Conservation (phyloP, 441 rosid genomes). For the Gossypium schwendimanii region DNA sequence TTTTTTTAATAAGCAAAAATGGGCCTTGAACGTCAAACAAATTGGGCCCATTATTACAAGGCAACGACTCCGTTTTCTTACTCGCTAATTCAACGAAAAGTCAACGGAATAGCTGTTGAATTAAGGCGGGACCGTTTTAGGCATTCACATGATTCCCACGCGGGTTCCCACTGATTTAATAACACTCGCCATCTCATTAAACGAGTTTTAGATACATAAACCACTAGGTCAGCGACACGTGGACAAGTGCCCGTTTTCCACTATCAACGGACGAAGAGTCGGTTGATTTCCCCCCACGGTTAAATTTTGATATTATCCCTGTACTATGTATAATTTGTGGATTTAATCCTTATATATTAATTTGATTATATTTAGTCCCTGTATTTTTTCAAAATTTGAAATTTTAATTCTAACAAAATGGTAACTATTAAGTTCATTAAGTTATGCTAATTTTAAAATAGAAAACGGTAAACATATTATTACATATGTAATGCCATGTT, state of each 20-base stretch:
- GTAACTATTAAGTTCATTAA: too few species aligned
- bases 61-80: not conserved
- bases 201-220: not conserved
- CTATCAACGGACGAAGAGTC: not conserved
- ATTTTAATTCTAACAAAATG: too few species aligned
- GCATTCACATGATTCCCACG: not conserved
- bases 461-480: too few species aligned
- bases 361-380: too few species aligned
- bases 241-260: not conserved
- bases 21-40: not conserved
- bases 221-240: slow-evolving; percentile 6
- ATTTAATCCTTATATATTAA: too few species aligned
- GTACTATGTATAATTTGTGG: too few species aligned
- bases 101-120: not conserved
- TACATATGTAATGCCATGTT: too few species aligned
- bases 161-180: not conserved
- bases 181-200: not conserved
- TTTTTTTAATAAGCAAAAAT: not conserved
- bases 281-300: too few species aligned
- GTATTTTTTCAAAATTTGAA: too few species aligned
- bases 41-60: not conserved
- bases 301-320: too few species aligned
- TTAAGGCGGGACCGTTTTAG: not conserved
- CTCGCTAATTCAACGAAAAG: not conserved
- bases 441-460: too few species aligned